Evolutionary conservation across 768 basidiomycete genomes (phyloP).

Genomic region (Albatrellus ellisii): DNA sequence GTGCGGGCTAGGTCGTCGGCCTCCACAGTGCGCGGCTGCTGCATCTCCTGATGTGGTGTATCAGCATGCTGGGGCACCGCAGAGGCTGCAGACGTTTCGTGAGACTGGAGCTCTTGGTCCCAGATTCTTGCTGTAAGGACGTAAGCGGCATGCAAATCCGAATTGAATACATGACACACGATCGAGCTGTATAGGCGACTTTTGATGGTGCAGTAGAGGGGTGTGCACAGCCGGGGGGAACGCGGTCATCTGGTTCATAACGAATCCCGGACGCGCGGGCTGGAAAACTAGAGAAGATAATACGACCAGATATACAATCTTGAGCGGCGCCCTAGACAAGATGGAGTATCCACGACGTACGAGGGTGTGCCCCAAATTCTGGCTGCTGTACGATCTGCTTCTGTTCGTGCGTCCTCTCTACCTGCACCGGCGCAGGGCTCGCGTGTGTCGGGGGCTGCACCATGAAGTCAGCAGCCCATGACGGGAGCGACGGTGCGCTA

Average conservation of each 20-base stretch:
- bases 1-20: too few relatives aligned
- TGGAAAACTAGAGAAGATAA: background rate
- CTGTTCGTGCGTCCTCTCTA: background rate
- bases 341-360: background rate
- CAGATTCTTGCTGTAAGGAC: constrained; percentile 8
- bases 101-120: constrained; percentile 41
- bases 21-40: too few relatives aligned
- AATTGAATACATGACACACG: constrained; percentile 23
- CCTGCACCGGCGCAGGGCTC: background rate
- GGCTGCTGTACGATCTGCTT: constrained; percentile 1
- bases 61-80: too few relatives aligned
- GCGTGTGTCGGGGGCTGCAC: constrained; percentile 19
- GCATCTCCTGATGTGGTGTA: too few relatives aligned
- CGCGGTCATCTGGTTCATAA: constrained; percentile 25
- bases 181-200: constrained; percentile 23
- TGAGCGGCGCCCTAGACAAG: too few relatives aligned
- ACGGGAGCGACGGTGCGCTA: constrained; percentile 18
- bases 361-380: background rate
- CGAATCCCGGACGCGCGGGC: constrained; percentile 2
- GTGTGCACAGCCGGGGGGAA: constrained; percentile 11
- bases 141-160: background rate
- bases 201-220: constrained; percentile 5
- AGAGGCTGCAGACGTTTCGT: constrained; percentile 8
- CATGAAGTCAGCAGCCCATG: constrained; percentile 59
- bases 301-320: background rate